Evolutionary conservation across 2,329 filamentous ascomycete genomes (phyloP), one percentile per base, ranked within the genome.

Genomic region (Pyricularia sp.): DNA sequence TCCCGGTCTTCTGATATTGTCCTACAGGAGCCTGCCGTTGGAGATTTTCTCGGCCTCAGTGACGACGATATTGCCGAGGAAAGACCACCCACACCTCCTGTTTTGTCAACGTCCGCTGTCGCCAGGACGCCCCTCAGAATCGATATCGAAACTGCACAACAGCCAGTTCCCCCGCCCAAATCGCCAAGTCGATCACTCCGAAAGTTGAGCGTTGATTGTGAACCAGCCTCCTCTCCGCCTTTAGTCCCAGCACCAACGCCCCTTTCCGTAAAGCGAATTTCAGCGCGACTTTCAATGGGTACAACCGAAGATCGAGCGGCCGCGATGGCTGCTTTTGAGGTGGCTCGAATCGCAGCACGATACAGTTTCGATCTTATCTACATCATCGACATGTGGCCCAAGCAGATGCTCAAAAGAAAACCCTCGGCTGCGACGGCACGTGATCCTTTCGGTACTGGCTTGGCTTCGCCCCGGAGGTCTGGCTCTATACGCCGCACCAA

Each of bases 311-410:
- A 67, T 25, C 55, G 66, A 1, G 81, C 82, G 14, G 82, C 82
- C 17, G 78, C 81, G 23, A 77, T 80, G 0, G 85, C 84, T 2
- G 85, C 85, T 9, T 82, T 85, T 65, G 81, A 85, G 74, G 84
- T 84, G 9, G 84, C 85, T 0, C 79, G 83, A 36, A 85, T 88
- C 58, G 86, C 86, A 5, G 80, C 79, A 4, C 81, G 82, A 68
- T 86, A 86, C 74, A 80, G 85, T 68, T 87, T 88, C 68, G 84
- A 87, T 71, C 78, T 88, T 28, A 80, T 88, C 14, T 88, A 88
- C 71, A 81, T 88, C 33, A 82, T 87, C 71, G 87, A 85, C 71
- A 77, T 88, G 17, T 87, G 86, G 85, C 85, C 86, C 3, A 79
- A 74, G 55, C 71, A 74, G 55, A 73, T 75, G 71, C 25, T 33